phyloP scores from a whole-genome alignment of 1,284 basidiomycete genomes.

The Takashimella koratensis region DNA sequence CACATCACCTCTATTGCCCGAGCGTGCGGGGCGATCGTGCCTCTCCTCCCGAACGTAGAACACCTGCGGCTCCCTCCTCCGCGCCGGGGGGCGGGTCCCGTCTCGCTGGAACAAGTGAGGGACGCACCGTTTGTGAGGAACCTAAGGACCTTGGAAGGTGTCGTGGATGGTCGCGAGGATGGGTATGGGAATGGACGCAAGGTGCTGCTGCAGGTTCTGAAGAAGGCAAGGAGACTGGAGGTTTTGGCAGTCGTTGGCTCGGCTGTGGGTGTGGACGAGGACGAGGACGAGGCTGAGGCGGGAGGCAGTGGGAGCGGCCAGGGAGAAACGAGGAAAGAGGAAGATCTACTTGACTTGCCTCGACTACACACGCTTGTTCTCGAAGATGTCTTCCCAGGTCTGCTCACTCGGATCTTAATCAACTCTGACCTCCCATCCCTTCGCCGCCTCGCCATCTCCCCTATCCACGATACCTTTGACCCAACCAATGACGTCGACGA shows the following conservation, averaged over 20 bases:
- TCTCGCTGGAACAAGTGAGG: conserved; percentile 54
- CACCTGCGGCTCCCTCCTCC: conserved; percentile 61
- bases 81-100: conserved; percentile 49
- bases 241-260: conserved; percentile 63
- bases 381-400: conserved; percentile 63
- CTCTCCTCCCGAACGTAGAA: conserved; percentile 65
- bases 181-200: conserved; percentile 19
- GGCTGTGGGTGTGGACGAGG: conserved; percentile 41
- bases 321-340: not conserved
- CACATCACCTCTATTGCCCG: conserved; percentile 52
- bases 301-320: conserved; percentile 4
- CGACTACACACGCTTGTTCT: conserved; percentile 63
- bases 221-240: conserved; percentile 59
- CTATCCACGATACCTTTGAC: not conserved
- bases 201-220: conserved; percentile 54
- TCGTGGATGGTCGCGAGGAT: conserved; percentile 52
- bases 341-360: conserved; percentile 53
- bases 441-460: conserved; percentile 64
- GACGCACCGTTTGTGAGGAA: conserved; percentile 43
- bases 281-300: conserved; percentile 15
- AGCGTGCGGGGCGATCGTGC: conserved; percentile 53
- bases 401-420: conserved; percentile 61
- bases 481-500: not conserved
- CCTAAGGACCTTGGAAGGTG: conserved; percentile 61
- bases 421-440: conserved; percentile 62